Evolutionary conservation across 805 yeast species (phyloP), one percentile per base, ranked within the genome.

Genomic region (Kodamaea sagamina): DNA sequence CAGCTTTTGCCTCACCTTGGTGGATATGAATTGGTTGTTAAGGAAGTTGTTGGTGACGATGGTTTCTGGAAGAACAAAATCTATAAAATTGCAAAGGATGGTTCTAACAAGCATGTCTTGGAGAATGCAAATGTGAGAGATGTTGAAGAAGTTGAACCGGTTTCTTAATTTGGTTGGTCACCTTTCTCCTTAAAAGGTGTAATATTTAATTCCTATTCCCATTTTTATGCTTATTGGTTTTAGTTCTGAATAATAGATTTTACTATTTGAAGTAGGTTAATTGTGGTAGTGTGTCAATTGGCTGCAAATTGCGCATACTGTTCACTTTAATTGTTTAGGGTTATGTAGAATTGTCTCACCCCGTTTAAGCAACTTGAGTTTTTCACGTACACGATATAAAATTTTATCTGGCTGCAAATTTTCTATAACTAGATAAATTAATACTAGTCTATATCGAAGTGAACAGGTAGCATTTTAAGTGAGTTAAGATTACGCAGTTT

Each of bases 51-150:
- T 46, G 85, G 84, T 24, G 72, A 68, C 8, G 89, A 83, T 59
- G 88, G 88, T 0, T 83, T 81, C 71, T 83, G 88, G 87, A 79
- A 81, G 65, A 80, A 77, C 48, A 71, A 75, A 55, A 71, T 82
- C 53, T 67, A 66, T 55, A 70, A 68, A 50, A 65, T 77, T 26
- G 32, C 50, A 15, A 46, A 48, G n/a, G 51, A 49, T 22, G 45
- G 49, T 16, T 37, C 51, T 3, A 37, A 39, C 19, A 18, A 27
- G n/a, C 46, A 42, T 10, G 13, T 39, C 16, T 31, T 21, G 13
- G 43, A 39, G 7, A 38, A 41, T 10, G 36, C 29, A 10, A 31
- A 29, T 11, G 39, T 12, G 12, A 31, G 29, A 21, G 42, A 28
- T 13, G 26, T 18, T 22, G 32, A 19, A 6, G 41, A 26, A 9